Percentiles rank a stretch among this genome's conserved stretches.
Conservation (phyloP, 495 filamentous ascomycete species). For the Tuber magnatum region DNA sequence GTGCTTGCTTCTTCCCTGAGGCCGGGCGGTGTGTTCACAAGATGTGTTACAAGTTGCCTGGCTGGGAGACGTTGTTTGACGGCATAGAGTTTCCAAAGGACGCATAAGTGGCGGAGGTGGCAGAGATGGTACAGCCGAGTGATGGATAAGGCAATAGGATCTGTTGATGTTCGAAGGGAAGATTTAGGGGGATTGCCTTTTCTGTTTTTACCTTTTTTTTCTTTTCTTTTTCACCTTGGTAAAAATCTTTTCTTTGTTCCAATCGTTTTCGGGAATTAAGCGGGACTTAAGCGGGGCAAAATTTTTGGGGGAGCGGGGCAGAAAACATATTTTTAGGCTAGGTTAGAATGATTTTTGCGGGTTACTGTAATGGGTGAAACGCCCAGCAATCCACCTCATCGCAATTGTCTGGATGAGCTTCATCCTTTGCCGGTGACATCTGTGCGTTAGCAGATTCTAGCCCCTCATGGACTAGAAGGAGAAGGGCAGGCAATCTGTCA, state of each 20-base stretch:
- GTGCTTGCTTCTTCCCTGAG: constrained; percentile 15
- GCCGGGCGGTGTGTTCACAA: constrained; percentile 11
- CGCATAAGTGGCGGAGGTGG: constrained; percentile 13
- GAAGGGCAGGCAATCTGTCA: neutral
- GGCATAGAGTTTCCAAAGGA: constrained; percentile 8
- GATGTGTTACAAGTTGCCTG: constrained; percentile 2
- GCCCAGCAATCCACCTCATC: neutral
- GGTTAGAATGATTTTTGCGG: neutral
- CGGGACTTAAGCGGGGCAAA: neutral
- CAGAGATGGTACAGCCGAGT: neutral
- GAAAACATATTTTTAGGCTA: neutral
- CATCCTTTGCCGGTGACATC: neutral
- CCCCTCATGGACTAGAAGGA: neutral
- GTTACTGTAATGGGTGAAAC: constrained; percentile 3
- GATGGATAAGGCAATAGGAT: neutral
- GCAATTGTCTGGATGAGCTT: neutral
- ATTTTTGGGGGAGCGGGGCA: neutral
- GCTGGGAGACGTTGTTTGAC: constrained; percentile 17
- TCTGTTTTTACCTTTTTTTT: neutral
- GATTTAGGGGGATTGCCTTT: neutral
- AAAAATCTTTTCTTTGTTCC: neutral
- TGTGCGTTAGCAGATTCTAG: neutral
- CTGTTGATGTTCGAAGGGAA: neutral
- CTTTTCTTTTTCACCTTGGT: neutral
- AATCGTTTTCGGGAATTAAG: neutral